phyloP scores from a whole-genome alignment of 352 stramenopile species.

The Globisporangium ultimum region DNA sequence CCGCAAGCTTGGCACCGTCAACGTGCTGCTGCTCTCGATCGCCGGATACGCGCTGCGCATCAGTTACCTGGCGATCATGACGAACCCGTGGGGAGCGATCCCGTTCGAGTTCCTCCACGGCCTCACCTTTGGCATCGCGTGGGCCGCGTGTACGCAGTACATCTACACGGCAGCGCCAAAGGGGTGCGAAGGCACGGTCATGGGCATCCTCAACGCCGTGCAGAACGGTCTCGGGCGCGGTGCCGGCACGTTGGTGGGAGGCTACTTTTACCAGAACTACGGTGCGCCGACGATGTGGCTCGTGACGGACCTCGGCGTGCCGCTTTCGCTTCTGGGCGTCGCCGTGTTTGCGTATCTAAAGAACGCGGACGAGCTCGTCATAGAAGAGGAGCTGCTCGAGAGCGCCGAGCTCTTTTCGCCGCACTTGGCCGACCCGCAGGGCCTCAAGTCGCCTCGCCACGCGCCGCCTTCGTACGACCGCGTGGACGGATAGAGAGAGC shows the following conservation, averaged over 20 bases:
- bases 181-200: constrained; percentile 66
- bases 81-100: constrained; percentile 73
- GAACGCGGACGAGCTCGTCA: constrained; percentile 29
- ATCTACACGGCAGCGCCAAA: constrained; percentile 57
- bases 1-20: constrained; percentile 62
- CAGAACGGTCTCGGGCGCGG: constrained; percentile 73
- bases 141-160: constrained; percentile 76
- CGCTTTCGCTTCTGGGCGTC: constrained; percentile 52
- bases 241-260: constrained; percentile 62
- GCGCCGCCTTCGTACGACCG: constrained; percentile 19
- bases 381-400: constrained; percentile 35
- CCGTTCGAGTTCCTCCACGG: constrained; percentile 81
- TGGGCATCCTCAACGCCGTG: constrained; percentile 73
- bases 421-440: constrained; percentile 39
- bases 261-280: constrained; percentile 76
- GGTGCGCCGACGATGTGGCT: constrained; percentile 66
- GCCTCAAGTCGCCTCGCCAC: constrained; percentile 26
- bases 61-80: constrained; percentile 75
- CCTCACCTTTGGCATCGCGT: constrained; percentile 68
- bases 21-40: constrained; percentile 70
- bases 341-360: constrained; percentile 60
- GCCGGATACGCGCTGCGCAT: constrained; percentile 63
- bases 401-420: constrained; percentile 66
- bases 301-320: constrained; percentile 61
- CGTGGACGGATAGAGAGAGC: constrained; percentile 17